Percentiles rank a stretch among this genome's conserved stretches.
Evolutionary conservation across 805 yeast species (phyloP).

Genomic region (Cyberlindnera mycetangii): DNA sequence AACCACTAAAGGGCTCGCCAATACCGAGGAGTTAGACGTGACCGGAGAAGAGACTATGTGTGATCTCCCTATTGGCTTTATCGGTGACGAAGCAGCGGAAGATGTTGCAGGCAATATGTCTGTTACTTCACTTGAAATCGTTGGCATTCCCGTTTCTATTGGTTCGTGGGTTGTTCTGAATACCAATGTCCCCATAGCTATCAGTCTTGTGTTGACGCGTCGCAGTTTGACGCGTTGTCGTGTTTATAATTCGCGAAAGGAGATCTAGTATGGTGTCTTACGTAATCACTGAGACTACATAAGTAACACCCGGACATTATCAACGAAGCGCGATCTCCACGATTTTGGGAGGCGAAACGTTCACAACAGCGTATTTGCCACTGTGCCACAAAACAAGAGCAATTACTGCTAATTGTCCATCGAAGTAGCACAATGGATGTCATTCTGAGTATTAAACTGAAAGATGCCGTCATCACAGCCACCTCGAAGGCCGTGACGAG

Average conservation of each 20-base stretch:
- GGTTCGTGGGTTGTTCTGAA: neutral
- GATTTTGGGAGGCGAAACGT: slow-evolving; percentile 5
- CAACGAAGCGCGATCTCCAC: neutral
- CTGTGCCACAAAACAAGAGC: neutral
- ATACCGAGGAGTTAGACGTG: slow-evolving; percentile 2
- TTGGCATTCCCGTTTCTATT: slow-evolving; percentile 20
- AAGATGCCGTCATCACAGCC: slow-evolving; percentile 81
- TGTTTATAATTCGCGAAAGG: neutral
- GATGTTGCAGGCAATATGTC: slow-evolving; percentile 17
- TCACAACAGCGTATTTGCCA: slow-evolving; percentile 1
- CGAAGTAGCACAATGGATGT: slow-evolving; percentile 65
- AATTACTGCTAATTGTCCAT: neutral
- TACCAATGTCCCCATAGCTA: neutral
- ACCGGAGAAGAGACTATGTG: slow-evolving; percentile 21
- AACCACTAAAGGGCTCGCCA: neutral
- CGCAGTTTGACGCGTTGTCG: slow-evolving; percentile 1
- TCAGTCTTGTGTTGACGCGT: slow-evolving; percentile 2
- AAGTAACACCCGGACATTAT: slow-evolving; percentile 6
- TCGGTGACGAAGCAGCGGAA: slow-evolving; percentile 26
- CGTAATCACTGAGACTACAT: neutral
- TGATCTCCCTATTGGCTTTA: slow-evolving; percentile 22
- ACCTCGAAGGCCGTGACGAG: slow-evolving; percentile 94
- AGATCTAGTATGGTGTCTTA: neutral
- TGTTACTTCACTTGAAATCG: slow-evolving; percentile 13
- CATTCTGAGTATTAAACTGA: slow-evolving; percentile 78